Evolutionary conservation across 441 rosid species (phyloP), one percentile per base, ranked within the genome.

Genomic region (Hura crepitans): DNA sequence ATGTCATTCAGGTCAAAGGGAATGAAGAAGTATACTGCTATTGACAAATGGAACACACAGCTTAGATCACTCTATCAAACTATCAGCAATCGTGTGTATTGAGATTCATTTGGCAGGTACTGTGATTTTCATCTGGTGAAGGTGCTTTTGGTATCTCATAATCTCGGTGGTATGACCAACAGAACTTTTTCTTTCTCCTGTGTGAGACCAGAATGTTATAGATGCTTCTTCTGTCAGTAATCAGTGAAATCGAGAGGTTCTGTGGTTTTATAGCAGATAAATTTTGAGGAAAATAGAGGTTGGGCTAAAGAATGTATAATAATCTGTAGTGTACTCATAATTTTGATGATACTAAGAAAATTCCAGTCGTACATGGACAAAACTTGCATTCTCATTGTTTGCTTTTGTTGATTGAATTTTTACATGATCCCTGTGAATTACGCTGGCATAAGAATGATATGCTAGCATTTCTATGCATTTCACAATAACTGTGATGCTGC

Each of bases 21-120:
- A 71, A 91, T 92, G 97, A 93, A 91, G 80, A 86, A 93, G 79
- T 95, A 91, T 35, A 77, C 89, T 0, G 98, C 97, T 6, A 77
- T 96, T 35, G 96, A 96, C 73, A 93, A 91, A 83, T 96, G 99
- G 98, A 96, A 85, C 85, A 81, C 97, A 0, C 98, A 92, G 55
- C 97, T 96, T 27, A 81, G 76, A 79, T 85, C 96, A 56, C 92
- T 96, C 51, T 86, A 83, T 64, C 83, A 75, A 67, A 84, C 87
- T 55, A 73, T 95, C 66, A 77, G 87, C 81, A 89, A 89, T 77
- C 77, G 96, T 23, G 96, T 96, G 68, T 85, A 81, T 65, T 92
- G 83, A 85, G 71, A 66, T 66, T 31, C 6, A 23, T 8, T 35
- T 23, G 61, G 30, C 27, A 37, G 18, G 18, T 47, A 20, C 62